These are phyloP conservation scores for Trichophyton equinum DNA, from an alignment of 2,329 filamentous ascomycete genomes.

Conservation along the genomic window DNA sequence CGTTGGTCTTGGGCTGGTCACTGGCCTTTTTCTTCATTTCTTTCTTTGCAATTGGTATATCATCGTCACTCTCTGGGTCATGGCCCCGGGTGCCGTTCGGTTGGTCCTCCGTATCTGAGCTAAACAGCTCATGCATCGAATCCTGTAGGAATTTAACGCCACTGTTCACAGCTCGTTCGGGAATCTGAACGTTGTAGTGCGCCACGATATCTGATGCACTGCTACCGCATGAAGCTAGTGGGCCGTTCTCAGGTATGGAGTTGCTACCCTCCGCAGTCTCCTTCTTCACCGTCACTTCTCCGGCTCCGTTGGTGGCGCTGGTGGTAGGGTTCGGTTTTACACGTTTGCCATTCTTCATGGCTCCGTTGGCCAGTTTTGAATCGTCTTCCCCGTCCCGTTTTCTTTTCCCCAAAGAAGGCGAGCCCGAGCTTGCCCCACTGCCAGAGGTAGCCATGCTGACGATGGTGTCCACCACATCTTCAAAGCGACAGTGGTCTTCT, in stretches of 20 bases:
- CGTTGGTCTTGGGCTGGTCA: background rate
- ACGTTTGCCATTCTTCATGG: constrained; percentile 14
- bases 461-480: constrained; percentile 44
- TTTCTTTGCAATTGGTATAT: background rate
- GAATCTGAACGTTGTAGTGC: constrained; percentile 35
- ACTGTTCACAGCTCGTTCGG: constrained; percentile 37
- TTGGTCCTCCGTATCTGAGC: constrained; percentile 23
- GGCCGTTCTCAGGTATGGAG: background rate
- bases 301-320: background rate
- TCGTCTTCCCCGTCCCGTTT: constrained; percentile 11
- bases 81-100: background rate
- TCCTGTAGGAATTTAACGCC: constrained; percentile 41
- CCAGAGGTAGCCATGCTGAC: constrained; percentile 33
- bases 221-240: background rate
- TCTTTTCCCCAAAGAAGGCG: constrained; percentile 7
- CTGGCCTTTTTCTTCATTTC: background rate
- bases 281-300: background rate
- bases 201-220: background rate
- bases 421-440: constrained; percentile 1
- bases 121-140: constrained; percentile 31
- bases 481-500: constrained; percentile 45
- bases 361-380: constrained; percentile 19
- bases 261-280: background rate
- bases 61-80: background rate
- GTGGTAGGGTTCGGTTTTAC: background rate